phyloP scores from a whole-genome alignment of 345 rosid genomes.

The Aquilaria sinensis region DNA sequence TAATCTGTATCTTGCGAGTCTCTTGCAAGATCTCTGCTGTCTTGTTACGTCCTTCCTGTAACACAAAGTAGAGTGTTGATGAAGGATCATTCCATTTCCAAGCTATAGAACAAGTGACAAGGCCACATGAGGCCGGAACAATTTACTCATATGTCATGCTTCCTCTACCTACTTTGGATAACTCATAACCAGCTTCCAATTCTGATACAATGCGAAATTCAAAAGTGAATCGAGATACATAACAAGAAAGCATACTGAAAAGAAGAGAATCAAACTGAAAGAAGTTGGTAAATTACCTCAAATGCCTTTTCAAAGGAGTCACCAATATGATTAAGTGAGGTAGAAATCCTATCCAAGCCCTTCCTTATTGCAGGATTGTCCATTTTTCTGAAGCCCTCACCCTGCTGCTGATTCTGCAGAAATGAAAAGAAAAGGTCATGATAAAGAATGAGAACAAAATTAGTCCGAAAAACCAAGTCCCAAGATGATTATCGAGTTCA shows the following conservation, averaged over 20 bases:
- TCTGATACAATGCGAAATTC: background rate
- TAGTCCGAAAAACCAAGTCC: background rate
- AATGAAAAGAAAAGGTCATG: background rate
- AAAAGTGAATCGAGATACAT: background rate
- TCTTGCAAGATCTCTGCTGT: slow-evolving; percentile 73
- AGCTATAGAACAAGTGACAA: background rate
- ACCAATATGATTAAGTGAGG: slow-evolving; percentile 81
- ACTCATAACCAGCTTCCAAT: background rate
- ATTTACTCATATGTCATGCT: no score
- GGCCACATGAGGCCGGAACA: background rate
- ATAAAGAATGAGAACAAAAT: background rate
- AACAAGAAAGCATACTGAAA: background rate
- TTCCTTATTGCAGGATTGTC: slow-evolving; percentile 65
- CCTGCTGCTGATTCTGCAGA: slow-evolving; percentile 21
- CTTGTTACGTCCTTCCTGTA: slow-evolving; percentile 83
- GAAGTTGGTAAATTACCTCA: slow-evolving; percentile 35
- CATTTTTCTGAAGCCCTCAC: slow-evolving; percentile 43
- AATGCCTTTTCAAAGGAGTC: slow-evolving; percentile 86
- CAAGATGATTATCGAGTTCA: background rate
- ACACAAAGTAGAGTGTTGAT: slow-evolving; percentile 4
- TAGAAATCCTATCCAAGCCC: slow-evolving; percentile 63
- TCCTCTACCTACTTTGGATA: background rate
- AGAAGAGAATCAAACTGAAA: background rate
- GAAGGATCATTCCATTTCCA: background rate
- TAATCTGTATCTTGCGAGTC: slow-evolving; percentile 62